Conservation (phyloP, 2,329 filamentous ascomycete species). For the Aspergillus piperis region DNA sequence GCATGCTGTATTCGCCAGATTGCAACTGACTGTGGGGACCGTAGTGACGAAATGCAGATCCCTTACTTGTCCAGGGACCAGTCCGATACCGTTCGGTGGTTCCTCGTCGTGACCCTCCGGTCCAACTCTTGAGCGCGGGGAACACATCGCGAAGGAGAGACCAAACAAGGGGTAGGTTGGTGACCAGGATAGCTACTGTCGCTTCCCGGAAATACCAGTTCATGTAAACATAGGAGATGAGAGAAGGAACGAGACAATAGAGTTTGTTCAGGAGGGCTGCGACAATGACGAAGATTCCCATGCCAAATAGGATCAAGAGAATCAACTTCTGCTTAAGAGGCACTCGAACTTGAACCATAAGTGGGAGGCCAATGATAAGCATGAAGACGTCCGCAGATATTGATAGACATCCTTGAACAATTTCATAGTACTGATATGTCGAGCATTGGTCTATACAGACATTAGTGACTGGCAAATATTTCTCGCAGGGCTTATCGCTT, state of each 20-base stretch:
- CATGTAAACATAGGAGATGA: conserved; percentile 48
- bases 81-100: conserved; percentile 36
- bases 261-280: conserved; percentile 54
- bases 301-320: conserved; percentile 45
- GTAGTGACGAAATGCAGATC: conserved; percentile 29
- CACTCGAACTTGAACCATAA: conserved; percentile 43
- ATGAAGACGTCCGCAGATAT: conserved; percentile 49
- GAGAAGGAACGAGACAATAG: conserved; percentile 45
- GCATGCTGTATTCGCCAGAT: conserved; percentile 34
- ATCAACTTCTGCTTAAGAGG: conserved; percentile 48
- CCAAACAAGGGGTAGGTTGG: conserved; percentile 56
- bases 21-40: conserved; percentile 31
- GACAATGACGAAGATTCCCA: conserved; percentile 51
- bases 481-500: background rate
- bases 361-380: conserved; percentile 46
- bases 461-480: conserved; percentile 6
- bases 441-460: conserved; percentile 42
- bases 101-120: conserved; percentile 37
- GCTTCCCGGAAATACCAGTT: conserved; percentile 53
- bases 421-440: conserved; percentile 48
- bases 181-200: conserved; percentile 49
- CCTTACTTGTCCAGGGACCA: conserved; percentile 34
- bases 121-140: conserved; percentile 44
- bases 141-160: conserved; percentile 54
- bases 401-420: conserved; percentile 48